Evolutionary conservation across 345 rosid genomes (phyloP).

Genomic region (Citrus maxima): DNA sequence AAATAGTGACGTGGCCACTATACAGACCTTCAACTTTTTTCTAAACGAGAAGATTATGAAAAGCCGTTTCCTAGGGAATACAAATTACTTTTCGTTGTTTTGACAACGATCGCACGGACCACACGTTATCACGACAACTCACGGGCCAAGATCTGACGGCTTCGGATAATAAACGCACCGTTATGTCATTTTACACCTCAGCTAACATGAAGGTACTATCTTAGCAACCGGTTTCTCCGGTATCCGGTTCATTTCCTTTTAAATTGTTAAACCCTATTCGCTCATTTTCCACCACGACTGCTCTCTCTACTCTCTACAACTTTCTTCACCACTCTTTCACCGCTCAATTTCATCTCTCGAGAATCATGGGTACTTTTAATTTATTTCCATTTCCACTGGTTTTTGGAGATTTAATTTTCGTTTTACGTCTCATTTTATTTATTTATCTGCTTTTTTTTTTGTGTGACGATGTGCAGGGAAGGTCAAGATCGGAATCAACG

Average conservation of each 20-base stretch:
- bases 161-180: background rate
- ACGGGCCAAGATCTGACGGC: background rate
- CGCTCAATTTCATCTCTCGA: background rate
- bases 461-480: constrained; percentile 23
- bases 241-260: background rate
- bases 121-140: background rate
- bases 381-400: background rate
- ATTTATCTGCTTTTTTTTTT: background rate
- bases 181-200: background rate
- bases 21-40: background rate
- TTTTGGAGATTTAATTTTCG: background rate
- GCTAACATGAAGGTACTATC: background rate
- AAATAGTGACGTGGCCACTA: constrained; percentile 10
- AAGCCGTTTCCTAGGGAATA: background rate
- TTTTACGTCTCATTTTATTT: background rate
- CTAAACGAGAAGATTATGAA: background rate
- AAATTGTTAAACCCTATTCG: background rate
- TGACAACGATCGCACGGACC: constrained; percentile 15
- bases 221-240: constrained; percentile 6
- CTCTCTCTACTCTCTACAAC: background rate
- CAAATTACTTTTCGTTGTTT: background rate
- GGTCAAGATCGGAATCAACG: constrained; percentile 67
- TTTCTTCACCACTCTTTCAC: background rate
- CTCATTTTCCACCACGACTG: background rate
- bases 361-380: constrained; percentile 19